These are phyloP conservation scores for Schrenkiella parvula DNA, from an alignment of 345 rosid species.

Conservation along the genomic window DNA sequence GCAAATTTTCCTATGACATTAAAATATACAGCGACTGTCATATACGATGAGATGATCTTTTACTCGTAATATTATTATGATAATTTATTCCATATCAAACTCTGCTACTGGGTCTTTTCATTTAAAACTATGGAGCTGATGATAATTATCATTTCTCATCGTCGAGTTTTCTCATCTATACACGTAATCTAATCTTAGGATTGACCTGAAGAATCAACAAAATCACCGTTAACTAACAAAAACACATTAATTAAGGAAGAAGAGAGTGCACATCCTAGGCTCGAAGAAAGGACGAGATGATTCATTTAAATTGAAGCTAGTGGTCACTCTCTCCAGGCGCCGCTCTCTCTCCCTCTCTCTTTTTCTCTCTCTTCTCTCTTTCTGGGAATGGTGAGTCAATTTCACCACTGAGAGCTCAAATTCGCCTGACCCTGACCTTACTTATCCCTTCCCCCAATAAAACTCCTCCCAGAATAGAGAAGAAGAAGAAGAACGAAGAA, in stretches of 20 bases:
- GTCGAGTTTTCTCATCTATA: too few relatives aligned
- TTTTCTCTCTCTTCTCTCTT: constrained; percentile 33
- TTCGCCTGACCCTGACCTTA: constrained; percentile 17
- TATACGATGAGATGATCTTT: not conserved
- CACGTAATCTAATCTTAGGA: not conserved
- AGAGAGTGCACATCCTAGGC: not conserved
- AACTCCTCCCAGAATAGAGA: not conserved
- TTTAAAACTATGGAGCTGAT: not conserved
- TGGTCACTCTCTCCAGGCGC: constrained; percentile 58
- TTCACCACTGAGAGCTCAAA: constrained; percentile 30
- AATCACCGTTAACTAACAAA: not conserved
- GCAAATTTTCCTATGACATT: not conserved
- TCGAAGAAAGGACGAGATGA: not conserved
- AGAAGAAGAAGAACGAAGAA: too few relatives aligned
- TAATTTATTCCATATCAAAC: not conserved
- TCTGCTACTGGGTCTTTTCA: not conserved
- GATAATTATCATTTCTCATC: not conserved
- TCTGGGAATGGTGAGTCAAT: constrained; percentile 32
- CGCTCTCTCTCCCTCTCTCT: constrained; percentile 33
- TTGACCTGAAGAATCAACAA: not conserved
- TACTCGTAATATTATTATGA: too few relatives aligned
- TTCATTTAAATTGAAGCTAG: not conserved
- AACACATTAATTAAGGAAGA: not conserved
- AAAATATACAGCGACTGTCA: not conserved
- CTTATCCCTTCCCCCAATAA: constrained; percentile 8